Evolutionary conservation across 2,329 filamentous ascomycete species (phyloP).

Genomic region (Botryosphaeria dothidea): DNA sequence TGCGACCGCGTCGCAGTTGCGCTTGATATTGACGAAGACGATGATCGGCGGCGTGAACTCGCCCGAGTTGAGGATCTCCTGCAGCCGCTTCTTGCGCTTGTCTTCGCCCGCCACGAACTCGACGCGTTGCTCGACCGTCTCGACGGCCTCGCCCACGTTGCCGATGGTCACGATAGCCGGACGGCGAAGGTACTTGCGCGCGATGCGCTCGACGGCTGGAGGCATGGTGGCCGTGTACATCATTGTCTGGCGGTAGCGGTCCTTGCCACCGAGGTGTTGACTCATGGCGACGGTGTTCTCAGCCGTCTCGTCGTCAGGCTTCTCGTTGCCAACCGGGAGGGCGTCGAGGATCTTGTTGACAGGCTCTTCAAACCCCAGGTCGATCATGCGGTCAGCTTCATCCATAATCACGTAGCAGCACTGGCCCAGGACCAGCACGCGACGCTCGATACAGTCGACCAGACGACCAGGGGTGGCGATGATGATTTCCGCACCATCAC

Average conservation of each 20-base stretch:
- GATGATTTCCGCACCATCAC: slow-evolving; percentile 94
- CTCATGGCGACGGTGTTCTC: slow-evolving; percentile 87
- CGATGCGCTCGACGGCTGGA: slow-evolving; percentile 85
- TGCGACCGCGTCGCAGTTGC: slow-evolving; percentile 94
- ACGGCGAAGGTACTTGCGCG: slow-evolving; percentile 91
- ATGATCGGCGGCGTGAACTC: slow-evolving; percentile 91
- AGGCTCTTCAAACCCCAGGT: slow-evolving; percentile 95
- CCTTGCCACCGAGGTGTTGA: slow-evolving; percentile 70
- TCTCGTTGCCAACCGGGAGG: slow-evolving; percentile 88
- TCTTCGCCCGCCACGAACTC: slow-evolving; percentile 91
- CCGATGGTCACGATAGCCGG: slow-evolving; percentile 95
- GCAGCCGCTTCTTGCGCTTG: slow-evolving; percentile 93
- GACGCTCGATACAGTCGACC: slow-evolving; percentile 93
- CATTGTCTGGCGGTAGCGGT: slow-evolving; percentile 95
- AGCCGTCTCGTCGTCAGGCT: slow-evolving; percentile 89
- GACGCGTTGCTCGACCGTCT: slow-evolving; percentile 95
- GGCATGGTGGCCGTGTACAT: slow-evolving; percentile 99
- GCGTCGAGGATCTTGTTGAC: slow-evolving; percentile 98
- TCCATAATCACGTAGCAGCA: slow-evolving; percentile 99
- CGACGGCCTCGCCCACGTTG: slow-evolving; percentile 91
- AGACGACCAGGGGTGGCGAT: slow-evolving; percentile 98
- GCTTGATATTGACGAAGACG: slow-evolving; percentile 99
- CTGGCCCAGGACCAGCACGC: slow-evolving; percentile 88
- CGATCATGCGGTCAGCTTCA: slow-evolving; percentile 98
- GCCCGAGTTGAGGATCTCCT: slow-evolving; percentile 78